phyloP scores from a whole-genome alignment of 805 yeast species.

The Pichia insulana region DNA sequence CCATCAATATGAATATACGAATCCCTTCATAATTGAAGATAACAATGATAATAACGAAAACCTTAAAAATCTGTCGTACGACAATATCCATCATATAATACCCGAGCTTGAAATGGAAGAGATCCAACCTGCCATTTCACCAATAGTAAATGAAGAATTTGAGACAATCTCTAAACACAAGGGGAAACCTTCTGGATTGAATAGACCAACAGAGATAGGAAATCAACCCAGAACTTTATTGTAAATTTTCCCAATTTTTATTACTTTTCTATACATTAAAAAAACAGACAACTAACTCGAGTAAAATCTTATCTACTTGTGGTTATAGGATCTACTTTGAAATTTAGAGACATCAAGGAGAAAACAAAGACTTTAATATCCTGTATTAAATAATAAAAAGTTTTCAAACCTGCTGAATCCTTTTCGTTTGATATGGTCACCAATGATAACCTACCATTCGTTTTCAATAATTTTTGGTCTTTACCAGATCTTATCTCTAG shows the following conservation, averaged over 20 bases:
- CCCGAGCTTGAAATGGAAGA: too few species aligned
- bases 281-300: too few species aligned
- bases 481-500: slow-evolving; percentile 32
- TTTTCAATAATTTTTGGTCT: slow-evolving; percentile 28
- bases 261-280: not conserved
- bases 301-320: not conserved
- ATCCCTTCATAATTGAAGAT: not conserved
- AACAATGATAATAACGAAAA: not conserved
- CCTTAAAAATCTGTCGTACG: too few species aligned
- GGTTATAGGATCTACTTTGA: slow-evolving; percentile 3
- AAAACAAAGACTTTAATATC: slow-evolving; percentile 36
- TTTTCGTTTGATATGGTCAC: slow-evolving; percentile 6
- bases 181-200: not conserved
- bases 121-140: too few species aligned
- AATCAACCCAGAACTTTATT: slow-evolving; percentile 1
- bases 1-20: not conserved
- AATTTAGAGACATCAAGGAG: slow-evolving; percentile 26
- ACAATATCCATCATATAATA: not conserved
- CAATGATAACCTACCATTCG: slow-evolving; percentile 23
- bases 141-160: not conserved
- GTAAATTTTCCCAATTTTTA: not conserved
- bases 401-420: slow-evolving; percentile 37
- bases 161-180: too few species aligned
- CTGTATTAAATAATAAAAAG: slow-evolving; percentile 35
- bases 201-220: slow-evolving; percentile 4